Evolutionary conservation across 805 yeast genomes (phyloP).

Genomic region (Saturnispora serradocipensis): DNA sequence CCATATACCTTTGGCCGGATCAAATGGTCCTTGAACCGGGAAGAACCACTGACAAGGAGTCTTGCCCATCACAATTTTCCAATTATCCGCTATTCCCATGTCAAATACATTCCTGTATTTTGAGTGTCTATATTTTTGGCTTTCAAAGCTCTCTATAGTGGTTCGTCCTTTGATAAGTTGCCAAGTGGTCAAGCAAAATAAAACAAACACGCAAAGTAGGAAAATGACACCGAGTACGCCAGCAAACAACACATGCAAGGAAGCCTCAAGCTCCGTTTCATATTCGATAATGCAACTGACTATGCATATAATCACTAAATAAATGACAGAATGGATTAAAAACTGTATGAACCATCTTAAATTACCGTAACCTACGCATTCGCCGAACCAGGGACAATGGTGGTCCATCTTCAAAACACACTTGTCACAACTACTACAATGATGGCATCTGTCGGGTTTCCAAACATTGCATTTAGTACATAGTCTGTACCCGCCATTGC

Average conservation of each 20-base stretch:
- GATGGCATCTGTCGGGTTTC: conserved; percentile 56
- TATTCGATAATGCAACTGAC: conserved; percentile 39
- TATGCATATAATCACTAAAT: conserved; percentile 34
- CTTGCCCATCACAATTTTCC: conserved; percentile 67
- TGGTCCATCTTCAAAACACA: conserved; percentile 51
- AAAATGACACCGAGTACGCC: conserved; percentile 46
- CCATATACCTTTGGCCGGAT: conserved; percentile 38
- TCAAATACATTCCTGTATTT: conserved; percentile 53
- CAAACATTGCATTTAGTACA: conserved; percentile 45
- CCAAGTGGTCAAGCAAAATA: conserved; percentile 49
- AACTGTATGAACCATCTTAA: conserved; percentile 76
- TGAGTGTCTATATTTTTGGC: conserved; percentile 37
- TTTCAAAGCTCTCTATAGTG: conserved; percentile 69
- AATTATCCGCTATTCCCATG: conserved; percentile 55
- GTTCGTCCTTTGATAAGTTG: conserved; percentile 59
- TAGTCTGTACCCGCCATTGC: conserved; percentile 56
- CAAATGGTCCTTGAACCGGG: conserved; percentile 33
- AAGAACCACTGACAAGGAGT: conserved; percentile 59
- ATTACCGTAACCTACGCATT: conserved; percentile 76
- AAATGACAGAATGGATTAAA: conserved; percentile 43
- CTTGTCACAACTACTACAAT: conserved; percentile 40
- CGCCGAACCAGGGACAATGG: conserved; percentile 84
- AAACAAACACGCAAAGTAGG: conserved; percentile 46
- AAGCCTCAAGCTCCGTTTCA: conserved; percentile 28
- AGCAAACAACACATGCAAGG: conserved; percentile 52